A percentile compares a stretch with the other conserved stretches of the same genome.
Evolutionary conservation across 2,329 filamentous ascomycete genomes (phyloP).

Genomic region (Salinomyces thailandicus): DNA sequence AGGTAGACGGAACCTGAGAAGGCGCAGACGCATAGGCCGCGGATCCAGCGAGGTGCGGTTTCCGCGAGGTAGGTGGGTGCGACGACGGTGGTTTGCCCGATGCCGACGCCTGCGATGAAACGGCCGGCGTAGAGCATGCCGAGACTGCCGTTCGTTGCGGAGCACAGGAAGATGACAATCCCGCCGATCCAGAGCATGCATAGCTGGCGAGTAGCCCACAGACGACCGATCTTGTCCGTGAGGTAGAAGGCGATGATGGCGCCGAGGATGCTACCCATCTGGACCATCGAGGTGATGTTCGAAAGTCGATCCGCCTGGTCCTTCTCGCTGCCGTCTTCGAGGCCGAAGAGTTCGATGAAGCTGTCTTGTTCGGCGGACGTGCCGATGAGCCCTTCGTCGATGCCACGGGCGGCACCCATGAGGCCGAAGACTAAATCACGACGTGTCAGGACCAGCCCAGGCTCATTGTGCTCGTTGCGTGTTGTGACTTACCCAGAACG

Average conservation of each 20-base stretch:
- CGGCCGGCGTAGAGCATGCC: slow-evolving; percentile 29
- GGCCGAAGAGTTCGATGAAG: slow-evolving; percentile 51
- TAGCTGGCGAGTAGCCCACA: slow-evolving; percentile 22
- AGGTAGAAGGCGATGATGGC: slow-evolving; percentile 46
- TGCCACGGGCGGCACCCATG: slow-evolving; percentile 63
- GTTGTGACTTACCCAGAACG: slow-evolving; percentile 39
- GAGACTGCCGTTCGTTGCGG: slow-evolving; percentile 26
- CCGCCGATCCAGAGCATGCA: slow-evolving; percentile 21
- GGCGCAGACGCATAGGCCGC: slow-evolving; percentile 59
- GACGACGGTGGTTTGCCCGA: slow-evolving; percentile 45
- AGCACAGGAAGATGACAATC: slow-evolving; percentile 35
- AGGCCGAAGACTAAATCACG: slow-evolving; percentile 33
- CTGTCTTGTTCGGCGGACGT: slow-evolving; percentile 47
- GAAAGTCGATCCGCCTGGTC: slow-evolving; percentile 50
- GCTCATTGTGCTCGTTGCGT: neutral
- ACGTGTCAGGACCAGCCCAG: no score
- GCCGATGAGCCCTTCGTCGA: slow-evolving; percentile 69
- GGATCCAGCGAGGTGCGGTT: slow-evolving; percentile 21
- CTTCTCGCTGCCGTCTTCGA: slow-evolving; percentile 42
- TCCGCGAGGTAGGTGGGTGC: slow-evolving; percentile 53
- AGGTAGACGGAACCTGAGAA: slow-evolving; percentile 61
- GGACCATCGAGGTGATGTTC: slow-evolving; percentile 76
- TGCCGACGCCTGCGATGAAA: slow-evolving; percentile 33
- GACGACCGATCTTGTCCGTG: slow-evolving; percentile 23
- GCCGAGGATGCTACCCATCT: slow-evolving; percentile 64